Base-by-base conservation (phyloP, 2,329 filamentous ascomycete species). In the Raffaelea deltoideospora region DNA sequence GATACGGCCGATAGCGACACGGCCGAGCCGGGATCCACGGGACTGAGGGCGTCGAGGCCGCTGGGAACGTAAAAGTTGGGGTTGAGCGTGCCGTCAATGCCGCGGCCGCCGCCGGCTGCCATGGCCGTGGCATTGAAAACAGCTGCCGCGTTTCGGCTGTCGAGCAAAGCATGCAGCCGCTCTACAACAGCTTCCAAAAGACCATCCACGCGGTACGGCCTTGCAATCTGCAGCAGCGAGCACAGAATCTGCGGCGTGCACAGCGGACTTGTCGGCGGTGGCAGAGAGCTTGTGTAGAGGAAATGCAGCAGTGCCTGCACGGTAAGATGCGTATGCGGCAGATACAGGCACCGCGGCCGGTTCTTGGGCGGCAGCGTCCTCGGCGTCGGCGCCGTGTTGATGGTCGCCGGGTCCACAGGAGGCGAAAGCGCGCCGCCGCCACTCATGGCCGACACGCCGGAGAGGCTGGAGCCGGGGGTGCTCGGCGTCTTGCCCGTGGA, bases 81-180 rank as follows among this genome's bases (percentile, higher is more conserved):
- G 47, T 76, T 75, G 22, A 76, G 57, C 2, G 62, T 65, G 27
- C 67, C 83, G 37, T 80, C 77, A 21, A 88, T 83, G 33, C 83
- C 82, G 33, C 86, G 75, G 1, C 90, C 90, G 20, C 90, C 87
- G 10, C 90, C 90, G 1, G 90, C 90, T 1, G 87, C 90, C 90
- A 96, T 96, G 37, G 90, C 90, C 0, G 88, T 90, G 0, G 90
- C 90, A 46, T 98, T 98, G 65, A 98, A 98, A 0, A 98, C 87
- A 6, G 90, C 90, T 0, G 90, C 90, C 0, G 90, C 88, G 47
- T 96, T 98, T 33, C 88, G 73, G 33, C 84, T 90, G 54, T 98
- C 90, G 4, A 98, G 72, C 1, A 92, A 72, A 22, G 82, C 71
- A 50, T 98, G 90, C 0, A 98, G 67, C 8, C 88, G 75, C 56